These are phyloP conservation scores for Colletotrichum sp. DNA, from an alignment of 2,329 filamentous ascomycete species.

Conservation along the genomic window DNA sequence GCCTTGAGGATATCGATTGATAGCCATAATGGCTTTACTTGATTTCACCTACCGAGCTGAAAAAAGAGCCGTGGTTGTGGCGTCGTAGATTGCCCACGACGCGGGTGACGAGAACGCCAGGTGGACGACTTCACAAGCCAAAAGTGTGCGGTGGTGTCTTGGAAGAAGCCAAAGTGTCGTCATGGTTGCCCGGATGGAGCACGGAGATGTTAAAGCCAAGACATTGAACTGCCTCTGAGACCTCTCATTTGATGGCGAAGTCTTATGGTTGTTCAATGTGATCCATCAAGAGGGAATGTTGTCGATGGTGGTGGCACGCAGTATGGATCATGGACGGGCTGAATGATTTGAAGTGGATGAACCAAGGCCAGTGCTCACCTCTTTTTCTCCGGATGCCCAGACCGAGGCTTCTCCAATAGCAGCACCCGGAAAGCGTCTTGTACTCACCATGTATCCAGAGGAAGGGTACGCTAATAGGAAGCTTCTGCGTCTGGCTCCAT, in stretches of 20 bases:
- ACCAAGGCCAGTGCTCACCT: not conserved
- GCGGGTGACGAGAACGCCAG: not conserved
- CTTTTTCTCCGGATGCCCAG: not conserved
- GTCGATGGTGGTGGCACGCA: not conserved
- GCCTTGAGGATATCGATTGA: not conserved
- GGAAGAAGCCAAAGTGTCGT: not conserved
- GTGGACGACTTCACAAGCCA: not conserved
- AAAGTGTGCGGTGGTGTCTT: not conserved
- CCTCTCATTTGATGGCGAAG: not conserved
- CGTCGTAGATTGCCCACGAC: not conserved
- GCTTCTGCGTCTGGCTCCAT: not conserved
- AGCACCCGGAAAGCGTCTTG: not conserved
- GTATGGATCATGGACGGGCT: not conserved
- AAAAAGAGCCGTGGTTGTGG: not conserved
- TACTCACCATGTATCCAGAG: not conserved
- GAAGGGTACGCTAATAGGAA: constrained; percentile 2
- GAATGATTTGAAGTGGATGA: not conserved
- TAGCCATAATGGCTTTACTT: not conserved
- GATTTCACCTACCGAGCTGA: not conserved
- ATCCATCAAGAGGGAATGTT: not conserved
- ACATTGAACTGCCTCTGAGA: not conserved
- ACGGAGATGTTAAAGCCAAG: not conserved
- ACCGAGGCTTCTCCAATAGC: not conserved
- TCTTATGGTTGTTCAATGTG: not conserved
- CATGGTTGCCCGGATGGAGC: not conserved